phyloP scores from a whole-genome alignment of 2,329 filamentous ascomycete genomes.

The Verticillium zaregamsianum region DNA sequence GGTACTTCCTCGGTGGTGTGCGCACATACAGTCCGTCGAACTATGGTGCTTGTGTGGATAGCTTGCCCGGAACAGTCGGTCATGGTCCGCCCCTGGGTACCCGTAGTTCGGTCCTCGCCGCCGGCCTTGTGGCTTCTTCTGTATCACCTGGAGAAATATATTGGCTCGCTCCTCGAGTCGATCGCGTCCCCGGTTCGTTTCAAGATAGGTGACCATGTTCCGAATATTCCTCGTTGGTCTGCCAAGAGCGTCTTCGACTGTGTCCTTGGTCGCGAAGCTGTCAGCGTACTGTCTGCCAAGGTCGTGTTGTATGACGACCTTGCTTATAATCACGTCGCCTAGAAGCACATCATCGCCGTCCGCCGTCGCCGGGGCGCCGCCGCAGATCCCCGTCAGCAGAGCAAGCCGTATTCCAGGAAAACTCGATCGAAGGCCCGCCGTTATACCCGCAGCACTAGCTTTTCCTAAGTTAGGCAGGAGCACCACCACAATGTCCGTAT shows the following conservation, averaged over 20 bases:
- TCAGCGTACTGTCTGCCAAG: conserved; percentile 19
- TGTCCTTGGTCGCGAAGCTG: conserved; percentile 19
- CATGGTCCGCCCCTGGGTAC: conserved; percentile 20
- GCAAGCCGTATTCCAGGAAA: conserved; percentile 27
- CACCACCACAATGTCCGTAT: conserved; percentile 20
- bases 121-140: conserved; percentile 4
- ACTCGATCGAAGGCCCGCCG: conserved; percentile 24
- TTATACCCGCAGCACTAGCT: conserved; percentile 17
- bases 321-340: conserved; percentile 29
- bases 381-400: conserved; percentile 36
- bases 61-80: conserved; percentile 23
- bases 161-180: neutral
- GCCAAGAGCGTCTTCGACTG: conserved; percentile 17
- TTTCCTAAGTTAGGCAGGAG: conserved; percentile 23
- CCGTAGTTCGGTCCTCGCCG: conserved; percentile 9
- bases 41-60: conserved; percentile 27
- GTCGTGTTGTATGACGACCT: conserved; percentile 22
- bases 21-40: neutral
- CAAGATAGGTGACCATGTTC: neutral
- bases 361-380: conserved; percentile 24
- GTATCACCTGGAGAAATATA: neutral
- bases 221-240: neutral
- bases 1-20: neutral
- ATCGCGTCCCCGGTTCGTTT: neutral
- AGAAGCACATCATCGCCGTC: conserved; percentile 10